These are phyloP conservation scores for Sugiyamaella pinicola DNA, from an alignment of 1,139 yeast genomes.

Conservation along the genomic window DNA sequence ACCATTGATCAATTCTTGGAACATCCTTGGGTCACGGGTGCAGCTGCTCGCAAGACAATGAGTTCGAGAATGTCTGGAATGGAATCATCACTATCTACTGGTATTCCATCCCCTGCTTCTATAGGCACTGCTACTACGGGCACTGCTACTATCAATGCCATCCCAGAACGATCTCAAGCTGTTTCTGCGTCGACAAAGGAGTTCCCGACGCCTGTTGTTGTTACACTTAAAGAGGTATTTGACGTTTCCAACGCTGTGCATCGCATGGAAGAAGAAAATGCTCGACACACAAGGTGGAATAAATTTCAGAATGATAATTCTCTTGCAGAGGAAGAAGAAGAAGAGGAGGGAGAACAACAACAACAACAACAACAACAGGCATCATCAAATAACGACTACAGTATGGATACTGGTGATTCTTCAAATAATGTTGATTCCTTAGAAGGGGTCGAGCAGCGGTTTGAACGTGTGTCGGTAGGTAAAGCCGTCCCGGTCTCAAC, in stretches of 20 bases:
- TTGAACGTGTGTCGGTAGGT: conserved; percentile 33
- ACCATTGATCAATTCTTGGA: conserved; percentile 73
- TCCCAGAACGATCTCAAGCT: conserved; percentile 17
- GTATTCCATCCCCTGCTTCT: background rate
- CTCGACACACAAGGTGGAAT: conserved; percentile 39
- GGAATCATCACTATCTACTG: background rate
- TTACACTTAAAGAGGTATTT: conserved; percentile 90
- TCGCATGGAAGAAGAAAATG: conserved; percentile 85
- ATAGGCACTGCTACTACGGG: conserved; percentile 4
- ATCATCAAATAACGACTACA: conserved; percentile 21
- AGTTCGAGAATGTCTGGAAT: conserved; percentile 7
- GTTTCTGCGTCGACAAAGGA: conserved; percentile 32
- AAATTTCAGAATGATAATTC: conserved; percentile 20
- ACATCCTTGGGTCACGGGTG: conserved; percentile 77
- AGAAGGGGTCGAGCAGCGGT: conserved; percentile 30
- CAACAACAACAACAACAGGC: background rate
- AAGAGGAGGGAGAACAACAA: conserved; percentile 31
- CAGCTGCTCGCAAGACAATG: conserved; percentile 4
- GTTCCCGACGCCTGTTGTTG: conserved; percentile 83
- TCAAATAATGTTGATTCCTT: conserved; percentile 13
- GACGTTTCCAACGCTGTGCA: conserved; percentile 94
- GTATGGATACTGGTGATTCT: conserved; percentile 12
- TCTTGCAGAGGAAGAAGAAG: conserved; percentile 39
- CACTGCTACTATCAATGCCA: conserved; percentile 9
- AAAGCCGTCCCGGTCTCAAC: conserved; percentile 5